Conservation (phyloP, 768 basidiomycete species). For the Leucocoprinus leucothites region DNA sequence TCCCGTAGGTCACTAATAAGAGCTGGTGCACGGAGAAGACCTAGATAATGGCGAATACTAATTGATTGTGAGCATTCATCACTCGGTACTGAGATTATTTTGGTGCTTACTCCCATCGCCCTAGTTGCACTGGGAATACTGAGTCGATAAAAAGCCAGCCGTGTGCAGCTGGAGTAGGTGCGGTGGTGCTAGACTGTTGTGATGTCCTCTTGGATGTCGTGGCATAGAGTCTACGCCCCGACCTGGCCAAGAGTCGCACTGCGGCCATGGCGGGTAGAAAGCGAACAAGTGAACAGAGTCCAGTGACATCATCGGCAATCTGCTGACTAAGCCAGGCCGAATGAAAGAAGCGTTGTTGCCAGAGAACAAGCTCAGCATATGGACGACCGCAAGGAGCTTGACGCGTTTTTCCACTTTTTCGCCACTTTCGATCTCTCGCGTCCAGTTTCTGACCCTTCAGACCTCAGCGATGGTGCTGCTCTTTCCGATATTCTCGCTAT, state of each 20-base stretch:
- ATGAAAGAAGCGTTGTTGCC: not conserved
- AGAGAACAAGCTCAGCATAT: not conserved
- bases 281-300: not conserved
- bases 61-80: slow-evolving; percentile 7
- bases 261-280: not conserved
- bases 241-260: not conserved
- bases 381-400: slow-evolving; percentile 44
- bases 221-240: not conserved
- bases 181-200: not conserved
- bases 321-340: not conserved
- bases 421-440: slow-evolving; percentile 65
- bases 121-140: slow-evolving; percentile 72
- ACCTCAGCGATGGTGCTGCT: slow-evolving; percentile 79
- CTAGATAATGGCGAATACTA: slow-evolving; percentile 66
- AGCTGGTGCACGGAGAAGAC: slow-evolving; percentile 55
- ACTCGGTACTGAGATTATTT: slow-evolving; percentile 3
- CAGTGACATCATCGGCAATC: not conserved
- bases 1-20: slow-evolving; percentile 45
- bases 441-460: slow-evolving; percentile 57
- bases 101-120: slow-evolving; percentile 64
- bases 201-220: not conserved
- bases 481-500: slow-evolving; percentile 72
- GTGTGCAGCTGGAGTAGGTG: slow-evolving; percentile 17
- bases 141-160: slow-evolving; percentile 75
- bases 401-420: slow-evolving; percentile 82